Percentiles rank a stretch among this genome's conserved stretches.
Evolutionary conservation across 495 filamentous ascomycete species (phyloP).

Genomic region (Aspergillus bertholletiae): DNA sequence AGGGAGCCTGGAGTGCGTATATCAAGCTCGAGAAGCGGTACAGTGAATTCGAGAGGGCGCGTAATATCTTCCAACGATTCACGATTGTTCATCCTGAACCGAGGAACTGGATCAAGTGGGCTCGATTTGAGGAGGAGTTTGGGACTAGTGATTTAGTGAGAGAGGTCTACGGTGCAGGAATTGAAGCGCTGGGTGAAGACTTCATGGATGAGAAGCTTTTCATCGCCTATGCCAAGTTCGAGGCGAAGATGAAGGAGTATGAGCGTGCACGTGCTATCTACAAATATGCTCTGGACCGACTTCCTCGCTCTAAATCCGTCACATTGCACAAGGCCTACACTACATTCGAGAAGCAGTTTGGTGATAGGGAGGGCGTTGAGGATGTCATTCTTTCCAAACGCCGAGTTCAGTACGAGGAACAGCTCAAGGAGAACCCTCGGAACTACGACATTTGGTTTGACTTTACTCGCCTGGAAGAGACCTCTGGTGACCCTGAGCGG

Average conservation of each 20-base stretch:
- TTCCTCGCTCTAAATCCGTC: slow-evolving; percentile 83
- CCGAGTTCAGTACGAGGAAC: slow-evolving; percentile 89
- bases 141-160: slow-evolving; percentile 87
- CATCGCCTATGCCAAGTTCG: slow-evolving; percentile 86
- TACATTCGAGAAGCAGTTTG: slow-evolving; percentile 96
- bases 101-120: slow-evolving; percentile 98
- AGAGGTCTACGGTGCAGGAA: slow-evolving; percentile 85
- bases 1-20: slow-evolving; percentile 91
- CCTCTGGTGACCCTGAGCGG: slow-evolving; percentile 69
- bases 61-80: slow-evolving; percentile 84
- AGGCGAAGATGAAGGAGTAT: slow-evolving; percentile 90
- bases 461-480: slow-evolving; percentile 87
- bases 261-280: slow-evolving; percentile 95
- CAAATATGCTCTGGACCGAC: slow-evolving; percentile 90
- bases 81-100: slow-evolving; percentile 93
- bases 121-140: slow-evolving; percentile 92
- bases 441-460: slow-evolving; percentile 98
- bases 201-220: slow-evolving; percentile 97
- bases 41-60: slow-evolving; percentile 78
- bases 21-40: slow-evolving; percentile 97
- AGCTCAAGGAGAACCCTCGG: slow-evolving; percentile 84
- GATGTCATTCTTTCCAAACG: slow-evolving; percentile 94
- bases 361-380: slow-evolving; percentile 90
- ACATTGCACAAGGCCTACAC: slow-evolving; percentile 88
- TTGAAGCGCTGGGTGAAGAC: slow-evolving; percentile 88